Evolutionary conservation across 306 rosid genomes (phyloP), one percentile per base, ranked within the genome.

Genomic region (Herpetospermum pedunculosum): DNA sequence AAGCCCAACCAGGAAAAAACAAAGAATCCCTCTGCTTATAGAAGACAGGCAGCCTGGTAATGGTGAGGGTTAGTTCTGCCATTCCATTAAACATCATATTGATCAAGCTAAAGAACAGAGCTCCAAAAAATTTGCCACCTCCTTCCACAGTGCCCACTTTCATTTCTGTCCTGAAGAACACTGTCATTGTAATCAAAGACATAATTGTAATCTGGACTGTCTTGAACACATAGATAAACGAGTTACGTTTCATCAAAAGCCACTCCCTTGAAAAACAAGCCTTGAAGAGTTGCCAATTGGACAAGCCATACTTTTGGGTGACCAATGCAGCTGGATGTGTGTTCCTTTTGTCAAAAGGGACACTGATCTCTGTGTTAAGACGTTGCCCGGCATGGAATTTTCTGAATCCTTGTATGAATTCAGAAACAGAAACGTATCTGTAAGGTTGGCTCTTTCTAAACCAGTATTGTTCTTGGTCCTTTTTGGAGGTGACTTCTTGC

Each of bases 401-500:
- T 5, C 73, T 80, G 80, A 85, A 90, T 74, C 76, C 60, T 1
- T 79, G 75, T 10, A 77, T 83, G 70, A 90, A 85, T 62, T 83
- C 87, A 8, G 87, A 41, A 6, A 79, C 92, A 8, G 80, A 74
- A 68, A 87, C 35, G 71, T 72, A 90, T n/a, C 43, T 77, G 75
- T 90, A 85, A 40, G 92, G 87, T 70, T 82, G 79, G 74, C 83
- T 80, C 77, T 53, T 88, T 75, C 1, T 59, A 53, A 76, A 82
- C 92, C 92, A 90, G 78, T 90, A 90, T 67, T 90, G 90, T 30
- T 86, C 90, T 84, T 88, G 96, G 76, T 90, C 96, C 69, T 90
- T 90, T 80, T 71, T 80, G 63, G 96, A 90, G 71, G 96, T 88
- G 73, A 90, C 90, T 74, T 90, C 96, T 55, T 85, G 94, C 70